Evolutionary conservation across 768 basidiomycete species (phyloP).

Genomic region (Boletus vinaceobasis): DNA sequence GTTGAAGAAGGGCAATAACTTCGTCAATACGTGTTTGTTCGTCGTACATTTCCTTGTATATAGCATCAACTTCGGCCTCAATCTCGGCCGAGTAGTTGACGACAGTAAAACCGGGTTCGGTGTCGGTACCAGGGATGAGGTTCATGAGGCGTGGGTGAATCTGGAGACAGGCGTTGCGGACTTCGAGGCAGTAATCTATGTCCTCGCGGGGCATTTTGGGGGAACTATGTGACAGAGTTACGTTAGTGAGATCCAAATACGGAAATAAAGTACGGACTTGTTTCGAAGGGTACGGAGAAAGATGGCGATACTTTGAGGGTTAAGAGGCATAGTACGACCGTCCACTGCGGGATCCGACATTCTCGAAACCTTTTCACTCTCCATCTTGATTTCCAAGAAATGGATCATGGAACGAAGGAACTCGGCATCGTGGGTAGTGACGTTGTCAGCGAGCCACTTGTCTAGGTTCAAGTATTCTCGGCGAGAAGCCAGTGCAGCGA

Average conservation of each 20-base stretch:
- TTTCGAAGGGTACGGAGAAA: slow-evolving; percentile 87
- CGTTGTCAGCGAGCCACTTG: slow-evolving; percentile 93
- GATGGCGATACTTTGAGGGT: slow-evolving; percentile 84
- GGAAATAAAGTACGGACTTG: slow-evolving; percentile 47
- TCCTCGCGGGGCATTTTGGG: slow-evolving; percentile 73
- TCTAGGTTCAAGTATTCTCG: slow-evolving; percentile 93
- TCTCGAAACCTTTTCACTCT: slow-evolving; percentile 75
- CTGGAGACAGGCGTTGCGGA: slow-evolving; percentile 89
- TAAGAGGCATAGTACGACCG: slow-evolving; percentile 81
- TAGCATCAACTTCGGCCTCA: slow-evolving; percentile 88
- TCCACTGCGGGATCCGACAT: slow-evolving; percentile 77
- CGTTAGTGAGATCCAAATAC: slow-evolving; percentile 2
- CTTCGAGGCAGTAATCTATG: slow-evolving; percentile 82
- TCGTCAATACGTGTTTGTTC: slow-evolving; percentile 93
- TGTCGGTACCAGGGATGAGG: slow-evolving; percentile 78
- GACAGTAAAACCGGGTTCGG: slow-evolving; percentile 88
- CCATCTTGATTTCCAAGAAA: slow-evolving; percentile 92
- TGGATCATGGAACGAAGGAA: slow-evolving; percentile 85
- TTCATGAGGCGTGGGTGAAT: slow-evolving; percentile 96
- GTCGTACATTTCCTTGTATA: slow-evolving; percentile 98
- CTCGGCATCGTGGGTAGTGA: slow-evolving; percentile 74
- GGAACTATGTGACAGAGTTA: slow-evolving; percentile 44
- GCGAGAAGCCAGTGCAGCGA: slow-evolving; percentile 89
- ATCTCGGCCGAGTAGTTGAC: slow-evolving; percentile 86
- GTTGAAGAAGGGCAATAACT: slow-evolving; percentile 83